phyloP scores from a whole-genome alignment of 2,329 filamentous ascomycete species.

The Pestalotiopsis sp. region DNA sequence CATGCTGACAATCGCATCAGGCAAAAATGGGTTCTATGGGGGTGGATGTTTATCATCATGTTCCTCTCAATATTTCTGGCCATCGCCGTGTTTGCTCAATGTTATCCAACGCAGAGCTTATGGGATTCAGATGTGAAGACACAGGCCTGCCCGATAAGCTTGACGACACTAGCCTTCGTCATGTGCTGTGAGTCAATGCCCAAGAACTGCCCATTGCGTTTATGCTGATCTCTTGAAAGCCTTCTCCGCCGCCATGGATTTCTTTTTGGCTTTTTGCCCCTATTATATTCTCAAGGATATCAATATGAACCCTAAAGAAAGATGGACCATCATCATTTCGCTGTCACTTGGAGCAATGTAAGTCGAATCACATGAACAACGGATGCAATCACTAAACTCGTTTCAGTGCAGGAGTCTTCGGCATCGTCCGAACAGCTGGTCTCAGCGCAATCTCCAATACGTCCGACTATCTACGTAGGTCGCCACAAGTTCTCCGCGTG shows the following conservation, averaged over 20 bases:
- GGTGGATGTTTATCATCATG: constrained; percentile 20
- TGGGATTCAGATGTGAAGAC: constrained; percentile 15
- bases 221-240: constrained; percentile 12
- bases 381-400: not conserved
- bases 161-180: constrained; percentile 18
- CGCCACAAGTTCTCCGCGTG: not conserved
- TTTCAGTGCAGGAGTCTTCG: constrained; percentile 18
- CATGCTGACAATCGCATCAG: constrained; percentile 1
- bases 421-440: constrained; percentile 16
- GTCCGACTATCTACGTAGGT: constrained; percentile 17
- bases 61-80: constrained; percentile 14
- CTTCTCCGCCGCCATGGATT: constrained; percentile 21
- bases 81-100: constrained; percentile 18
- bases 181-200: constrained; percentile 18
- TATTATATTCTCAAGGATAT: constrained; percentile 19
- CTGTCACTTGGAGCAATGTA: constrained; percentile 19
- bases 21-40: constrained; percentile 20
- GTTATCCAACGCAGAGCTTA: constrained; percentile 16
- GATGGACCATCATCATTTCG: constrained; percentile 18
- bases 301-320: constrained; percentile 20
- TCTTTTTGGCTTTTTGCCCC: constrained; percentile 20
- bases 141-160: constrained; percentile 14
- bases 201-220: not conserved
- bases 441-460: constrained; percentile 14
- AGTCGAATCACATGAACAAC: not conserved